A percentile compares a stretch with the other conserved stretches of the same genome.
phyloP scores from a whole-genome alignment of 352 stramenopile species.

The Blastocystis sp. region DNA sequence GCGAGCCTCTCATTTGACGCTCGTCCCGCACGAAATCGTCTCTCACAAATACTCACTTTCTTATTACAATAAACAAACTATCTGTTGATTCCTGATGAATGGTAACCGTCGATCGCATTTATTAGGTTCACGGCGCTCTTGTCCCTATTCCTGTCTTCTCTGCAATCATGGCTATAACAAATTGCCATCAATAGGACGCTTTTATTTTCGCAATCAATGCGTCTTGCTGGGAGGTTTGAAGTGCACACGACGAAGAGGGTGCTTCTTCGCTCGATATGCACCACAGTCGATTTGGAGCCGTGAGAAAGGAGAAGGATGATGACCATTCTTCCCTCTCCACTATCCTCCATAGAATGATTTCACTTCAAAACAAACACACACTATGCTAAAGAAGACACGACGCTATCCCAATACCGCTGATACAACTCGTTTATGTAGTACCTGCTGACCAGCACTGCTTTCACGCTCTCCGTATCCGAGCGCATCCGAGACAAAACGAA shows the following conservation, averaged over 20 bases:
- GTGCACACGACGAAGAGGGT: too few species aligned
- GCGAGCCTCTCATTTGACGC: too few species aligned
- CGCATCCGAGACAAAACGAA: neutral
- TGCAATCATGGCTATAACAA: too few species aligned
- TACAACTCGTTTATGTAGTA: neutral
- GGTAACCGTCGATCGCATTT: neutral
- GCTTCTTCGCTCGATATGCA: too few species aligned
- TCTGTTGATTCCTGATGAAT: conserved; percentile 27
- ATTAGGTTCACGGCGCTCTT: neutral
- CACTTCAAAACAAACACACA: neutral
- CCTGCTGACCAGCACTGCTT: neutral
- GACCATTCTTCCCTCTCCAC: too few species aligned
- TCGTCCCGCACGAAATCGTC: neutral
- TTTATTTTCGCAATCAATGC: too few species aligned
- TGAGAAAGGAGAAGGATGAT: too few species aligned
- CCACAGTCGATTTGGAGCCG: too few species aligned
- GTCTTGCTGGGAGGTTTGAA: too few species aligned
- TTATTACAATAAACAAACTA: conserved; percentile 73
- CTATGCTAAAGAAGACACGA: neutral
- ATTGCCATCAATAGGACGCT: too few species aligned
- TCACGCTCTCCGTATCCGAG: neutral
- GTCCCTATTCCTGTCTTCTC: neutral
- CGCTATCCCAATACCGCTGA: neutral
- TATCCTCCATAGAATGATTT: too few species aligned
- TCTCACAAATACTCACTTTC: conserved; percentile 30